These are phyloP conservation scores for Cladorrhinum sp. DNA, from an alignment of 2,329 filamentous ascomycete species.

Conservation along the genomic window DNA sequence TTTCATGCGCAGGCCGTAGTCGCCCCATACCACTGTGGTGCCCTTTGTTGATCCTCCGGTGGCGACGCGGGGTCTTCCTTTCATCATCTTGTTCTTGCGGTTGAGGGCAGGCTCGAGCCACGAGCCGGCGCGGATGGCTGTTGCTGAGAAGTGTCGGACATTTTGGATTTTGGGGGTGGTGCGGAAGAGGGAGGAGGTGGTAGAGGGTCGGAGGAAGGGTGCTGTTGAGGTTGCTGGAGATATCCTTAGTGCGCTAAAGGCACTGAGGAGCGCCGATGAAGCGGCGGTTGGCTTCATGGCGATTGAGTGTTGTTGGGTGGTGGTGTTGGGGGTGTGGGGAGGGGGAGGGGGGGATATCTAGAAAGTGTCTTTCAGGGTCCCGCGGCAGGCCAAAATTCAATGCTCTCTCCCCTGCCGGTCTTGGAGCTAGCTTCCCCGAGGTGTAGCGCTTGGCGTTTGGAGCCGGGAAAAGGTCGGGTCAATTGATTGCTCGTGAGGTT, in stretches of 20 bases:
- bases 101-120: slow-evolving; percentile 79
- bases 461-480: slow-evolving; percentile 10
- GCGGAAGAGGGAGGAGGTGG: slow-evolving; percentile 31
- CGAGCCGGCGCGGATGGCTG: slow-evolving; percentile 55
- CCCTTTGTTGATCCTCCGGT: slow-evolving; percentile 90
- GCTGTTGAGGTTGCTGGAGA: slow-evolving; percentile 32
- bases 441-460: neutral
- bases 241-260: slow-evolving; percentile 50
- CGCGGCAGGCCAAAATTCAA: slow-evolving; percentile 13
- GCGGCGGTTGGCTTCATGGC: slow-evolving; percentile 43
- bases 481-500: neutral
- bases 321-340: slow-evolving; percentile 29
- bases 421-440: neutral
- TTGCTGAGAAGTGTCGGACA: slow-evolving; percentile 70
- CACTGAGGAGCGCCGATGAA: slow-evolving; percentile 46
- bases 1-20: slow-evolving; percentile 89
- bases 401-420: neutral
- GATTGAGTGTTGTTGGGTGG: too few relatives aligned
- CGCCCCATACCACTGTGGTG: slow-evolving; percentile 93
- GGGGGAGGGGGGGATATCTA: neutral
- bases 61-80: slow-evolving; percentile 81
- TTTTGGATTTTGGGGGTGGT: slow-evolving; percentile 38
- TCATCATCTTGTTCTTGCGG: slow-evolving; percentile 84
- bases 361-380: slow-evolving; percentile 3
- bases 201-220: slow-evolving; percentile 36